Evolutionary conservation across 768 basidiomycete genomes (phyloP).

Genomic region (Pleurotus platypus): DNA sequence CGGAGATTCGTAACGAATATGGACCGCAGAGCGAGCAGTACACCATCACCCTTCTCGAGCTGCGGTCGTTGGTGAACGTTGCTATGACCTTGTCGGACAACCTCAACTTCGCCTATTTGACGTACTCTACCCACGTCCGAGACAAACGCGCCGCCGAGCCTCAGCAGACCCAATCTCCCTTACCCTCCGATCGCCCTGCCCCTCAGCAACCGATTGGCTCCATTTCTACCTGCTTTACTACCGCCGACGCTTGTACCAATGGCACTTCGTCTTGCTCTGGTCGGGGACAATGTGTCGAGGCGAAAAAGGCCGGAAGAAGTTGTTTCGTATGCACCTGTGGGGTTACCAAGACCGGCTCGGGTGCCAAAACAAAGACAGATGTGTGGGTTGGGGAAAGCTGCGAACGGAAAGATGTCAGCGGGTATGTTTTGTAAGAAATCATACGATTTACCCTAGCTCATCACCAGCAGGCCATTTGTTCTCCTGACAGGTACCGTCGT

Average conservation of each 20-base stretch:
- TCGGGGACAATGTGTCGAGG: conserved; percentile 60
- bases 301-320: conserved; percentile 54
- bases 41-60: conserved; percentile 33
- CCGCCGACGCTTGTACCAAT: conserved; percentile 52
- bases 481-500: conserved; percentile 69
- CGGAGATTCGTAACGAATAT: conserved; percentile 40
- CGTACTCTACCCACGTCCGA: conserved; percentile 28
- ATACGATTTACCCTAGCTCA: not conserved
- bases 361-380: conserved; percentile 50
- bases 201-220: conserved; percentile 54
- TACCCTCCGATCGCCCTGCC: conserved; percentile 36
- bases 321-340: conserved; percentile 55
- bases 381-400: conserved; percentile 76
- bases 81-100: conserved; percentile 32
- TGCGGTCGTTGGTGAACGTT: conserved; percentile 46
- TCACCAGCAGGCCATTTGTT: conserved; percentile 59
- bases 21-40: conserved; percentile 58
- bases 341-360: conserved; percentile 44
- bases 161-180: conserved; percentile 43
- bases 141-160: conserved; percentile 34
- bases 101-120: conserved; percentile 50
- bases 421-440: conserved; percentile 41
- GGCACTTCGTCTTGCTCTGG: conserved; percentile 68
- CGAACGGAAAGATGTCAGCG: conserved; percentile 77
- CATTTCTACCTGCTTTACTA: conserved; percentile 59